Conservation (phyloP, 306 rosid genomes). For the Medicago lupulina region DNA sequence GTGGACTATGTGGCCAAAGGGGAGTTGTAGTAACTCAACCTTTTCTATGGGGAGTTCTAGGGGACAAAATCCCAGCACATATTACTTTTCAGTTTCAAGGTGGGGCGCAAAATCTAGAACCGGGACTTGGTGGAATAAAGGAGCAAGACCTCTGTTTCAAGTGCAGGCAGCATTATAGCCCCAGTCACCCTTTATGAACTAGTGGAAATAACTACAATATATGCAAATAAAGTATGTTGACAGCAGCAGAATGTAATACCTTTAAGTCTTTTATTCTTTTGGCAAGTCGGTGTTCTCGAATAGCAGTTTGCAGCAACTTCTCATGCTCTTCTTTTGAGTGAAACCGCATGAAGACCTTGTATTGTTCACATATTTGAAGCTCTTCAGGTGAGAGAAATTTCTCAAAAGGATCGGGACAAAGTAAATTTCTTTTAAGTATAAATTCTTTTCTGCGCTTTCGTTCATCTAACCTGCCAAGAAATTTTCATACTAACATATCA, state of each 20-base stretch:
- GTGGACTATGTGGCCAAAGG: background rate
- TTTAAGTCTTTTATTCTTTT: conserved; percentile 83
- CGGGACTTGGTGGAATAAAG: background rate
- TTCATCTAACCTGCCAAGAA: conserved; percentile 84
- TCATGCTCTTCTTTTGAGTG: conserved; percentile 79
- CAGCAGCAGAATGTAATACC: conserved; percentile 51
- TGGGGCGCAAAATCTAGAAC: background rate
- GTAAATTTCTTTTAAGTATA: conserved; percentile 79
- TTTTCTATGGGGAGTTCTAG: background rate
- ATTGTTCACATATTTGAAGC: conserved; percentile 63
- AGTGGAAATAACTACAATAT: conserved; percentile 26
- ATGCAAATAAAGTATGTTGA: conserved; percentile 11
- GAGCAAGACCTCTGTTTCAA: background rate
- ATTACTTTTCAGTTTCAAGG: background rate
- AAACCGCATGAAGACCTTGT: conserved; percentile 79
- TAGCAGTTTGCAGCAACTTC: conserved; percentile 61
- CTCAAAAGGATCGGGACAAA: conserved; percentile 72
- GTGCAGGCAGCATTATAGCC: conserved; percentile 1
- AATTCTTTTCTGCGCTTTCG: conserved; percentile 81
- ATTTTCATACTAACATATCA: conserved; percentile 26
- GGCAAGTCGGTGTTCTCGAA: conserved; percentile 73
- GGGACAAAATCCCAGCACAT: background rate
- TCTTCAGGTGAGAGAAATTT: conserved; percentile 73
- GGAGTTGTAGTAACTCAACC: background rate
- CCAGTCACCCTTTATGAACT: conserved; percentile 9